Base-by-base conservation (phyloP, 139 green algal genomes). In the Asterochloris erici region DNA sequence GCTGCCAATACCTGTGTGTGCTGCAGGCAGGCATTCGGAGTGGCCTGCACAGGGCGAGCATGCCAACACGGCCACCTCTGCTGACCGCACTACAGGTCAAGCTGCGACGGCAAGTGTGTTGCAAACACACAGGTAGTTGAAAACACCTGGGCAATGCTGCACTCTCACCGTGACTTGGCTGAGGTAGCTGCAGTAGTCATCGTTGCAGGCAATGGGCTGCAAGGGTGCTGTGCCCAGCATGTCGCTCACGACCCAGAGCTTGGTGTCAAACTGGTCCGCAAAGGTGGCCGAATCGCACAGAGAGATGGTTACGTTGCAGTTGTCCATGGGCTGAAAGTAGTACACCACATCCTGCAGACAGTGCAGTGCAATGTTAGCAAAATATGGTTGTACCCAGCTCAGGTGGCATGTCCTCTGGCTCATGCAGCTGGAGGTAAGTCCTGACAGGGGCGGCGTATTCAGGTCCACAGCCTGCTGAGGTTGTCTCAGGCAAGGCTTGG, bases 301-400 rank as follows among this genome's bases (percentile, higher is more conserved):
- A 4, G 84, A 85, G 15, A 84, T 73, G 19, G 78, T 87, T 73
- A 89, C 73, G 9, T 68, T 73, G 23, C 28, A 73, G 62, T 85
- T 68, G 0, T 76, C 21, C 12, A 60, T 1, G 14, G 87, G 87
- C 75, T 79, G 68, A 69, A 87, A 88, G 75, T 86, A 88, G 79
- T 90, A 90, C 13, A 83, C 84, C 27, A 87, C 82, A 70, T 90
- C 86, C 84, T 90, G 79, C 86, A 74, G 19, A 54, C 76, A 80
- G 29, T 26, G 10, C 26, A 28, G 24, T 19, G 54, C 73, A 47
- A 28, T 17, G 38, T 54, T 6, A 54, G 38, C 38, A 54, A 54
- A 2, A 54, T 54, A 2, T 54, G 38, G 4, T 54, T 54, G 6
- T 54, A 54, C 38, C 38, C 38, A 54, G 38, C 38, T 6, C 38